phyloP scores from a whole-genome alignment of 1,139 yeast species.

The Geotrichum histeridarum region DNA sequence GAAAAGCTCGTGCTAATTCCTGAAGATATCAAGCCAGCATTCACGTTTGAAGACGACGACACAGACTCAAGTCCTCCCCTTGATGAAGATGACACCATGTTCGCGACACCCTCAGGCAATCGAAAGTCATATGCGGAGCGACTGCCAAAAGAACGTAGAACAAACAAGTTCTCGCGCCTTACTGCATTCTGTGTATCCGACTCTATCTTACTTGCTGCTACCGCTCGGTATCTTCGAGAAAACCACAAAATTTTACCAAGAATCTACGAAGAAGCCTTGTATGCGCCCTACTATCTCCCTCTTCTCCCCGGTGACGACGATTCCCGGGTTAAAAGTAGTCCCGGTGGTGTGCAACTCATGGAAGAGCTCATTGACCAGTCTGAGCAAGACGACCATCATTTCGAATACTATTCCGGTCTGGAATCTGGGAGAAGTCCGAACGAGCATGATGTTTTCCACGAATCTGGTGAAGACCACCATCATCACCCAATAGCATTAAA shows the following conservation, averaged over 20 bases:
- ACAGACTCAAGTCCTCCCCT: conserved; percentile 27
- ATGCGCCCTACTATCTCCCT: conserved; percentile 86
- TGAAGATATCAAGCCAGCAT: conserved; percentile 46
- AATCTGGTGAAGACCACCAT: conserved; percentile 23
- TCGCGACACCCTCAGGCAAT: conserved; percentile 8
- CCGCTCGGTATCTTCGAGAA: conserved; percentile 58
- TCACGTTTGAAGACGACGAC: conserved; percentile 28
- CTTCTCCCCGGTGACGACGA: conserved; percentile 84
- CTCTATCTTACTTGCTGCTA: conserved; percentile 61
- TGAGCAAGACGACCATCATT: conserved; percentile 85
- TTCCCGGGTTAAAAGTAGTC: conserved; percentile 73
- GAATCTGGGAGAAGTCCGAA: conserved; percentile 21
- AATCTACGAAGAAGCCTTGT: conserved; percentile 82
- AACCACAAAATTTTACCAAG: conserved; percentile 83
- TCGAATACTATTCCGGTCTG: conserved; percentile 84
- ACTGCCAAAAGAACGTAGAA: conserved; percentile 62
- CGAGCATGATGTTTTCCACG: conserved; percentile 9
- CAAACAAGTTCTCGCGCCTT: conserved; percentile 69
- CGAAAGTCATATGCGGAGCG: conserved; percentile 55
- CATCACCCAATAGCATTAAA: conserved; percentile 31
- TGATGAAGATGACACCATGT: conserved; percentile 11
- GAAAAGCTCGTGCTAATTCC: conserved; percentile 86
- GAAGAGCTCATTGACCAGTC: conserved; percentile 74
- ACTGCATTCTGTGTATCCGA: conserved; percentile 90
- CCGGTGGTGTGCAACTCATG: conserved; percentile 55